Evolutionary conservation across 2,329 filamentous ascomycete genomes (phyloP).

Genomic region (Diplodia sapinea): DNA sequence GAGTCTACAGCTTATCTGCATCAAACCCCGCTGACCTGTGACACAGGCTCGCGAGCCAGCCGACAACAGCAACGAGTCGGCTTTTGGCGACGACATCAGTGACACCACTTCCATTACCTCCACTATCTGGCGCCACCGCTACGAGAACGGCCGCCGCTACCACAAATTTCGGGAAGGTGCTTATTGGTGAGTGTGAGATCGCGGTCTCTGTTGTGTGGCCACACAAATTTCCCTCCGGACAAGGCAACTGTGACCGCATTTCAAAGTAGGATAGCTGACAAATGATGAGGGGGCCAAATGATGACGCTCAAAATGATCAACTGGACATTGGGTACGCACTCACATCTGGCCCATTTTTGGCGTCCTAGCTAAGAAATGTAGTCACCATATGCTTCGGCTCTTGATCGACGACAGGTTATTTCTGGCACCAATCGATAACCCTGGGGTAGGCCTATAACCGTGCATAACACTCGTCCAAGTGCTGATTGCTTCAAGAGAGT

Average conservation of each 20-base stretch:
- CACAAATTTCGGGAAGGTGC: constrained; percentile 9
- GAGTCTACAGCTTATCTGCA: background rate
- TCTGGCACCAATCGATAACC: constrained; percentile 38
- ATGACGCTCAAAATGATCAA: constrained; percentile 34
- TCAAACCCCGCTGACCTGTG: background rate
- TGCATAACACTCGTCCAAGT: too few relatives aligned
- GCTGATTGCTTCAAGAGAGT: constrained; percentile 38
- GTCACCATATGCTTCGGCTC: constrained; percentile 40
- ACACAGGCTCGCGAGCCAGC: background rate
- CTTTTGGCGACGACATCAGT: constrained; percentile 38
- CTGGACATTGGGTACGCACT: constrained; percentile 18
- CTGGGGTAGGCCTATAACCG: constrained; percentile 33
- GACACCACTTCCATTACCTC: constrained; percentile 42
- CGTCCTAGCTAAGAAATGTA: constrained; percentile 7
- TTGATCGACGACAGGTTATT: constrained; percentile 38
- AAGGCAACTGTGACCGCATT: background rate
- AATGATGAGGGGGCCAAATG: constrained; percentile 37
- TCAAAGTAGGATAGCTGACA: constrained; percentile 2
- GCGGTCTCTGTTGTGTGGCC: background rate
- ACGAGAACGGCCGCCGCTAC: constrained; percentile 34
- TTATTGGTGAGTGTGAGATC: constrained; percentile 11
- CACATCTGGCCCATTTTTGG: background rate
- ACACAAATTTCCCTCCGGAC: background rate
- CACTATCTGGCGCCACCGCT: constrained; percentile 41
- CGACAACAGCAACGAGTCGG: constrained; percentile 38